These are phyloP conservation scores for Rhododendron griersonianum DNA, from an alignment of 148 eudicot genomes.

Conservation along the genomic window DNA sequence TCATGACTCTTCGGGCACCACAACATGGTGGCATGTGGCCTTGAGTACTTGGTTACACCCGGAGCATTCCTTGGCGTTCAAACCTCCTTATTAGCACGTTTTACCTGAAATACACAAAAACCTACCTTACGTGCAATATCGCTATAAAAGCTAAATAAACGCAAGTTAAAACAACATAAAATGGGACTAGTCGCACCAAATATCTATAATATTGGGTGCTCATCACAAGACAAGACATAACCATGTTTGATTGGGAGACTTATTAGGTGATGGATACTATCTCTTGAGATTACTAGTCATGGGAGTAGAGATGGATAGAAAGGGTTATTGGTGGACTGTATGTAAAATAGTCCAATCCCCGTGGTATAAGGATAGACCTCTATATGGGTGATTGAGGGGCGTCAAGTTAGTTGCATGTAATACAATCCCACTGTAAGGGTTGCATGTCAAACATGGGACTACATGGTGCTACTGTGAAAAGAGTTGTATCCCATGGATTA, in stretches of 20 bases:
- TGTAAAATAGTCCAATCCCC: background rate
- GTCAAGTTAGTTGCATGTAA: background rate
- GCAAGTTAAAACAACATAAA: too few relatives aligned
- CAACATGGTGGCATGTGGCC: too few relatives aligned
- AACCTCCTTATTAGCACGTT: too few relatives aligned
- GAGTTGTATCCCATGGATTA: background rate
- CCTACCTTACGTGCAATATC: too few relatives aligned
- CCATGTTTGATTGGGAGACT: background rate
- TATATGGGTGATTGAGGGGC: background rate
- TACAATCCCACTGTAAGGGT: background rate
- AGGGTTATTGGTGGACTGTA: background rate
- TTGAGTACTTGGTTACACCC: too few relatives aligned
- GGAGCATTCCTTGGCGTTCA: too few relatives aligned
- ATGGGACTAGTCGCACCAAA: too few relatives aligned
- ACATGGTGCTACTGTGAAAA: background rate
- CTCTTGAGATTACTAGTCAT: background rate
- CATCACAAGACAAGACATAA: background rate
- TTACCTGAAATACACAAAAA: too few relatives aligned
- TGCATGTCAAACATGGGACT: background rate
- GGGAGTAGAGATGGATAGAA: background rate
- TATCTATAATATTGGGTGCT: too few relatives aligned
- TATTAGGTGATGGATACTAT: background rate
- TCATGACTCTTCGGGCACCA: too few relatives aligned
- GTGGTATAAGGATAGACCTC: background rate
- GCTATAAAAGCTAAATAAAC: too few relatives aligned